A percentile compares a stretch with the other conserved stretches of the same genome.
Evolutionary conservation across 2,329 filamentous ascomycete genomes (phyloP).

Genomic region (Exophiala dermatitidis): DNA sequence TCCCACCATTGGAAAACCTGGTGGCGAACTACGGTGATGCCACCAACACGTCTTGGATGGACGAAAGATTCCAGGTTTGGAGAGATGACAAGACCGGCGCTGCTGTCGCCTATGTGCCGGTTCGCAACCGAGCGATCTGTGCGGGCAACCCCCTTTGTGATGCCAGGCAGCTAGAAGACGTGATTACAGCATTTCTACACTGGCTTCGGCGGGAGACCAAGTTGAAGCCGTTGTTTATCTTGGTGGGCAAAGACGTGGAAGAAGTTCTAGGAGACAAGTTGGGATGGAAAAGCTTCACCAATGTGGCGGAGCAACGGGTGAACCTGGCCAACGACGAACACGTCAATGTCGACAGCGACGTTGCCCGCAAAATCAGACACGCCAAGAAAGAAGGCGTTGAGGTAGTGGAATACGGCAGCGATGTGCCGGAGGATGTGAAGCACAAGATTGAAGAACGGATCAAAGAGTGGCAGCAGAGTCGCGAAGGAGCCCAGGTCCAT

Average conservation of each 20-base stretch:
- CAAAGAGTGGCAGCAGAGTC: constrained; percentile 67
- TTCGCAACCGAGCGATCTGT: constrained; percentile 71
- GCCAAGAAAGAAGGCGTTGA: constrained; percentile 79
- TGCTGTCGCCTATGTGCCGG: constrained; percentile 72
- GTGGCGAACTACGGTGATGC: constrained; percentile 95
- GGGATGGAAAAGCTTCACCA: constrained; percentile 82
- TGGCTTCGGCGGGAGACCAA: constrained; percentile 63
- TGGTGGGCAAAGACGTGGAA: constrained; percentile 70
- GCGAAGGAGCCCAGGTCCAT: constrained; percentile 82
- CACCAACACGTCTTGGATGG: constrained; percentile 87
- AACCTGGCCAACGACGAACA: constrained; percentile 64
- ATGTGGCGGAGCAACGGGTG: constrained; percentile 80
- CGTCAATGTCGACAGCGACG: constrained; percentile 55
- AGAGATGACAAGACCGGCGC: constrained; percentile 71
- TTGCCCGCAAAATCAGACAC: constrained; percentile 68
- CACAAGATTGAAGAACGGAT: constrained; percentile 65
- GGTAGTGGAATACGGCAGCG: constrained; percentile 62
- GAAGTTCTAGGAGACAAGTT: constrained; percentile 71
- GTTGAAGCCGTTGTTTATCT: constrained; percentile 79
- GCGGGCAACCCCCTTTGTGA: constrained; percentile 86
- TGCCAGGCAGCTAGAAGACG: constrained; percentile 62
- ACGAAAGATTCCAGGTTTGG: constrained; percentile 83
- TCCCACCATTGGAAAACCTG: constrained; percentile 73
- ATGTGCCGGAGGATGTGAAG: constrained; percentile 59
- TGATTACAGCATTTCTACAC: constrained; percentile 66